Conservation (phyloP, 306 rosid species). For the Rubus parviflorus region DNA sequence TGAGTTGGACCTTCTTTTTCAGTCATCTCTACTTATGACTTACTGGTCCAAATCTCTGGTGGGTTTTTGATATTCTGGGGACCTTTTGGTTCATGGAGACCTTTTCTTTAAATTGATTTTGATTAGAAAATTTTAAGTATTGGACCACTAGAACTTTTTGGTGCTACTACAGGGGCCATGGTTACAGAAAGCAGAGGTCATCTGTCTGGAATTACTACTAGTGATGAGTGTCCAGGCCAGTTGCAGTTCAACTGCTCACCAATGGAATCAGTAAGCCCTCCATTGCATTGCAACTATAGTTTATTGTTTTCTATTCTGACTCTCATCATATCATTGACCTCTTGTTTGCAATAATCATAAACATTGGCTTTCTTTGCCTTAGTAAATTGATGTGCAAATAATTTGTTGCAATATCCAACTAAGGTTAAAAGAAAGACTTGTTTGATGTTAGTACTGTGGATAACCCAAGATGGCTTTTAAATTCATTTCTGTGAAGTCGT, state of each 20-base stretch:
- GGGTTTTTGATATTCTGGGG: background rate
- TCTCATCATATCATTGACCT: background rate
- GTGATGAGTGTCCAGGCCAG: slow-evolving; percentile 12
- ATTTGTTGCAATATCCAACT: background rate
- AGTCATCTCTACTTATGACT: background rate
- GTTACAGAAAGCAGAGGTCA: background rate
- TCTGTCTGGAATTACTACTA: slow-evolving; percentile 8
- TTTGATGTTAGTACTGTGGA: background rate
- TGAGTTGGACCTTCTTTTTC: background rate
- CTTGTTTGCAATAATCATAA: background rate
- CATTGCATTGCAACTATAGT: background rate
- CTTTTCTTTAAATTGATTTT: background rate
- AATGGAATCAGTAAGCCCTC: slow-evolving; percentile 26
- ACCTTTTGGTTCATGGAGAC: background rate
- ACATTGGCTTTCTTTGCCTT: background rate
- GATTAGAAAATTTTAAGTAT: background rate
- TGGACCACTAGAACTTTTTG: background rate
- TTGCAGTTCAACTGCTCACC: slow-evolving; percentile 25
- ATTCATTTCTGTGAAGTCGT: background rate
- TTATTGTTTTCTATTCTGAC: background rate
- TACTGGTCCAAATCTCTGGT: background rate
- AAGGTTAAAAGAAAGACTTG: background rate
- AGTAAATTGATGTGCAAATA: background rate
- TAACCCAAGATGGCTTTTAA: background rate
- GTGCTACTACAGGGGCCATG: slow-evolving; percentile 16